Conservation (phyloP, 2,329 filamentous ascomycete genomes). For the Penicillium aurantiogriseum region DNA sequence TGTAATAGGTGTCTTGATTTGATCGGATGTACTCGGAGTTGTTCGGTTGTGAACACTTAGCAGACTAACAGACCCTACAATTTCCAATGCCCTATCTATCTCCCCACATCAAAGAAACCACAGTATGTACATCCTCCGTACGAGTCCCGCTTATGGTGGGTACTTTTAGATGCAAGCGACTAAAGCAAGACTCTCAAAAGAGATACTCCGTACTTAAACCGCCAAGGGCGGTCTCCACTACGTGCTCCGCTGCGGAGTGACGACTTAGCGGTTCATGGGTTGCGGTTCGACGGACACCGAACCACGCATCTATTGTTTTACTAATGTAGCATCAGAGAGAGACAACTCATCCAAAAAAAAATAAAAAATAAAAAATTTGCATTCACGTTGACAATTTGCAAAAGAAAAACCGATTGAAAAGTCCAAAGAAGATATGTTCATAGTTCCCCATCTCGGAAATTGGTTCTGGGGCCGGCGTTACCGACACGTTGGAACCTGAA, state of each 20-base stretch:
- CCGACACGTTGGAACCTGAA: slow-evolving; percentile 24
- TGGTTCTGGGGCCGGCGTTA: slow-evolving; percentile 21
- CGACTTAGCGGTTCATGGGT: not conserved
- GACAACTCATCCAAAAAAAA: not conserved
- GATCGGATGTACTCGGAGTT: not conserved
- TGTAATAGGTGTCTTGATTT: slow-evolving; percentile 1
- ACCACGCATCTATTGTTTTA: not conserved
- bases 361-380: not conserved
- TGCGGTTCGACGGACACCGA: not conserved
- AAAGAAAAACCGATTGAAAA: not conserved
- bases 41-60: not conserved
- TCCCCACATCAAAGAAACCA: not conserved
- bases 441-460: not conserved
- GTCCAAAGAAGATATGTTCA: not conserved
- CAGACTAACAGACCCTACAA: not conserved
- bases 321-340: not conserved
- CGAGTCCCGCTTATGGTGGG: not conserved
- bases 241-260: not conserved
- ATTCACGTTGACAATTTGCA: not conserved
- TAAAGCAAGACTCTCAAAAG: slow-evolving; percentile 2
- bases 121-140: not conserved
- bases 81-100: not conserved
- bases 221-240: not conserved
- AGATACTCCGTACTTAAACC: not conserved
- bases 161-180: not conserved